Percentiles rank a stretch among this genome's conserved stretches.
phyloP scores from a whole-genome alignment of 139 green algal species.

The Volvox reticuliferus region DNA sequence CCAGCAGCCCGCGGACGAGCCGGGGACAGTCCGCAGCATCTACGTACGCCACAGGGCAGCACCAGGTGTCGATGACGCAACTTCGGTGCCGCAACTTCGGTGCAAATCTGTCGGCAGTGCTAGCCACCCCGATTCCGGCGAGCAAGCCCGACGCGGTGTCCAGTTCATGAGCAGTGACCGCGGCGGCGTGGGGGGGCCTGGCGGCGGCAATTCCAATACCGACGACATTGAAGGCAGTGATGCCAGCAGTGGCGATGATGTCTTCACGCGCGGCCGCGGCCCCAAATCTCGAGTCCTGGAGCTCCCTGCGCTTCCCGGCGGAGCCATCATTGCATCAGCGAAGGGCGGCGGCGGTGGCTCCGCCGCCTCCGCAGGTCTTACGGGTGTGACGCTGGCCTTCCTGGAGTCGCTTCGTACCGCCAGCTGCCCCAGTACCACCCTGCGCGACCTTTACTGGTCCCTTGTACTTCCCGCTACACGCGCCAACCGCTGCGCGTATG shows the following conservation, averaged over 20 bases:
- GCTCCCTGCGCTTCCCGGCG: conserved; percentile 15
- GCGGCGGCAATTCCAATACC: neutral
- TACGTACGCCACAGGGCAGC: neutral
- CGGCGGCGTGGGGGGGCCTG: too few relatives aligned
- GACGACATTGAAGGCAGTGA: neutral
- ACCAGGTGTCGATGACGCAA: neutral
- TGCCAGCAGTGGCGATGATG: neutral
- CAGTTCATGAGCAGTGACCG: neutral
- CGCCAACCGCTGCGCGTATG: neutral
- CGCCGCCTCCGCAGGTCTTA: neutral
- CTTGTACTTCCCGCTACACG: conserved; percentile 22
- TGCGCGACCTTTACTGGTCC: conserved; percentile 17
- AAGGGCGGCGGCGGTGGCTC: neutral
- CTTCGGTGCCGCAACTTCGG: neutral
- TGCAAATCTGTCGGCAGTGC: neutral
- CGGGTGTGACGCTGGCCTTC: conserved; percentile 25
- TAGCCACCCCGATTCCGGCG: neutral
- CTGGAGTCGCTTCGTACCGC: conserved; percentile 4
- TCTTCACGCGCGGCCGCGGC: neutral
- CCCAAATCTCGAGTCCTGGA: neutral
- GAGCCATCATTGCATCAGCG: neutral
- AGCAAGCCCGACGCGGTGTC: neutral
- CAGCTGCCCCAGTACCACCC: neutral
- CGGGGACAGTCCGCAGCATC: neutral
- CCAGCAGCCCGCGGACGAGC: neutral